Evolutionary conservation across 208 protist genomes (phyloP), one percentile per base, ranked within the genome.

Genomic region (Leishmania major): DNA sequence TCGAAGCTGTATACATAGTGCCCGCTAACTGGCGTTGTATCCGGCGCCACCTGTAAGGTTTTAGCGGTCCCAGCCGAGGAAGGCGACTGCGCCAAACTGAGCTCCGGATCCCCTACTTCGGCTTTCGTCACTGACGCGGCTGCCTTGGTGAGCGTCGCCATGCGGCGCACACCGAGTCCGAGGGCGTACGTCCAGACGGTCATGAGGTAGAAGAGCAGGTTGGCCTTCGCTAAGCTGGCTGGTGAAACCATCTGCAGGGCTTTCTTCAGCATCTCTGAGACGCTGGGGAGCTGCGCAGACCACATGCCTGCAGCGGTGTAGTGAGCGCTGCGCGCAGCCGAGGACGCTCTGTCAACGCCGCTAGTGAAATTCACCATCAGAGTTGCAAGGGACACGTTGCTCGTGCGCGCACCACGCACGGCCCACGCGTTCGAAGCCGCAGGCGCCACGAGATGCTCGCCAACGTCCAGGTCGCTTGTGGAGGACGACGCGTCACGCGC

Each of bases 1-100:
- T 97, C 94, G 75, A 97, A 97, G 81, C 93, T 96, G 87, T 97
- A 97, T 43, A 94, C 90, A 43, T 83, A 87, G 60, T 82, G 71
- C 0, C 70, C 80, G 0, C 35, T 17, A 19, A 43, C 70, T 11
- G 72, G 72, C 17, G 43, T n/a, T 10, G 43, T 59, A 17, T 64
- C 75, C 5, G 51, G 28, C 1, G 67, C 47, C 11, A 22, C 49
- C 5, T n/a, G 57, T 8, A 45, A 5, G 1, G 8, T 15, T n/a
- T 67, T 31, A 0, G 47, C 51, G 6, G 57, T n/a, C 1, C 40
- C 60, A 3, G 72, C 67, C 0, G 45, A 77, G 11, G 77, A 49
- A 1, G 76, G 8, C 40, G 11, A 53, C 45, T 78, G 81, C 45
- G 53, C 75, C 3, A 70, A 76, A 0, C 67, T 69, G 70, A 73